phyloP scores from a whole-genome alignment of 2,329 filamentous ascomycete genomes.

The Exserohilum rostratum region DNA sequence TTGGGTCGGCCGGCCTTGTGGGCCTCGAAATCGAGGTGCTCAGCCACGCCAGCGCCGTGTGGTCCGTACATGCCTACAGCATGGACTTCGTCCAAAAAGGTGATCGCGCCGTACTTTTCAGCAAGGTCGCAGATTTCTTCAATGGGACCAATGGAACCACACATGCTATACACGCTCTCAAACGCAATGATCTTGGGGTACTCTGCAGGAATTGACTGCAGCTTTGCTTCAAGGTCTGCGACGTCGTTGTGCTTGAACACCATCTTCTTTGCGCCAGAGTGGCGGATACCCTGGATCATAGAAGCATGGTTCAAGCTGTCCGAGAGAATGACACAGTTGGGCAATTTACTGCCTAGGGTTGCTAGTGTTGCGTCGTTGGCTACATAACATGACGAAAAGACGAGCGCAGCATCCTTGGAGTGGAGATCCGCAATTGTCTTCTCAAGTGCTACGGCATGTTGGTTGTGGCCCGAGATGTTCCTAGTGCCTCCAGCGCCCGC shows the following conservation, averaged over 20 bases:
- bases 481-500: constrained; percentile 93
- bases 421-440: constrained; percentile 83
- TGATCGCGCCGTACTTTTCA: constrained; percentile 96
- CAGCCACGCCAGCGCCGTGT: constrained; percentile 91
- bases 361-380: constrained; percentile 97
- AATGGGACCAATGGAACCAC: constrained; percentile 94
- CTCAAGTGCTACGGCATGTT: constrained; percentile 88
- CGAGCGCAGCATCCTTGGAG: constrained; percentile 87
- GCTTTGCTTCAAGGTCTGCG: constrained; percentile 88
- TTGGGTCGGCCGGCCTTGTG: constrained; percentile 75
- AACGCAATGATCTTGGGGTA: constrained; percentile 98
- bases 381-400: constrained; percentile 98
- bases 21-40: constrained; percentile 93
- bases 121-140: constrained; percentile 94
- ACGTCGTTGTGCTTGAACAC: constrained; percentile 99
- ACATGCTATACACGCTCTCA: constrained; percentile 99
- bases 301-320: constrained; percentile 98
- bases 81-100: constrained; percentile 98
- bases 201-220: constrained; percentile 82
- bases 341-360: constrained; percentile 94
- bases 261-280: constrained; percentile 95
- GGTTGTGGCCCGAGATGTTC: constrained; percentile 98
- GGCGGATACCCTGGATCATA: constrained; percentile 98
- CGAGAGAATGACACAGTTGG: constrained; percentile 95
- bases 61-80: constrained; percentile 99